Conservation (phyloP, 257 asterid genomes). For the Ocimum tenuiflorum region DNA sequence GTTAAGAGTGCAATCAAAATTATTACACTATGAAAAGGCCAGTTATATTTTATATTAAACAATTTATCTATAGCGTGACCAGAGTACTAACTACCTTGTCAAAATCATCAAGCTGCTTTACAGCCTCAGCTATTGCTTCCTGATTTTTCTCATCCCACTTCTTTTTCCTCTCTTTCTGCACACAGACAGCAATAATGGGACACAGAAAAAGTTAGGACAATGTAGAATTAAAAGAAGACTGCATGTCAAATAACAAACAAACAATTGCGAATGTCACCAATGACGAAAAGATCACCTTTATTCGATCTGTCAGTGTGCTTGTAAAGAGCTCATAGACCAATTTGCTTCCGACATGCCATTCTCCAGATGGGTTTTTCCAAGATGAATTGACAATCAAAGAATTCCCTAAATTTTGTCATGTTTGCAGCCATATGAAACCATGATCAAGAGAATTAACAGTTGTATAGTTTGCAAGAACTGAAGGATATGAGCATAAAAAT, state of each 20-base stretch:
- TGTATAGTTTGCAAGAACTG: constrained; percentile 7
- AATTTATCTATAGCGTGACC: not conserved
- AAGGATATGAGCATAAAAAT: constrained; percentile 8
- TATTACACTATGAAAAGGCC: not conserved
- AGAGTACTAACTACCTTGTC: constrained; percentile 48
- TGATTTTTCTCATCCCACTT: constrained; percentile 86
- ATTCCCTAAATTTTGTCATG: constrained; percentile 42
- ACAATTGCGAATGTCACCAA: not conserved
- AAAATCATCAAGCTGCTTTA: constrained; percentile 77
- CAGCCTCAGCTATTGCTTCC: constrained; percentile 83
- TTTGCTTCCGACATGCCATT: constrained; percentile 91
- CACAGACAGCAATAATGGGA: constrained; percentile 22
- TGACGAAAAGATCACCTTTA: constrained; percentile 52
- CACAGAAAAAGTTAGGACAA: not conserved
- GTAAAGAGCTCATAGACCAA: constrained; percentile 86
- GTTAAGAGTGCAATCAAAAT: too few species aligned
- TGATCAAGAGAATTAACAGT: constrained; percentile 6
- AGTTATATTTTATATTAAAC: too few species aligned
- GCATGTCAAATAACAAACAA: constrained; percentile 14
- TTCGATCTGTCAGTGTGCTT: constrained; percentile 53
- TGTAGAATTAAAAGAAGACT: constrained; percentile 5
- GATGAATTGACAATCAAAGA: constrained; percentile 61
- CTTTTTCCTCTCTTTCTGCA: constrained; percentile 83
- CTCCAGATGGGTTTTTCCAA: constrained; percentile 93
- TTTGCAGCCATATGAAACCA: constrained; percentile 8